phyloP scores from a whole-genome alignment of 805 yeast species.

The Clavispora phyllophila region DNA sequence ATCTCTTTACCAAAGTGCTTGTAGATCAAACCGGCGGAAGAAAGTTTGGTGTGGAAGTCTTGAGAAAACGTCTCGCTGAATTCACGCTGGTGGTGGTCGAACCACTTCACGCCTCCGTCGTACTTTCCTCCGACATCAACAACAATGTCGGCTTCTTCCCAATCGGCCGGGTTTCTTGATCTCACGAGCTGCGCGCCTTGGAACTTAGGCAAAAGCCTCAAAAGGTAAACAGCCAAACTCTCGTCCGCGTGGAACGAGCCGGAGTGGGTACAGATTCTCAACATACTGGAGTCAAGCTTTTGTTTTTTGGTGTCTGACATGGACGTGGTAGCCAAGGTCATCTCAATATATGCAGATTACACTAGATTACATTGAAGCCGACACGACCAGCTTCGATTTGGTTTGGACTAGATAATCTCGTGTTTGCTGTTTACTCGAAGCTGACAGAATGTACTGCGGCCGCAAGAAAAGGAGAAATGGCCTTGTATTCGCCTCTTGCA shows the following conservation, averaged over 20 bases:
- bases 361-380: neutral
- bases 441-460: too few relatives aligned
- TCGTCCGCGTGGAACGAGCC: constrained; percentile 98
- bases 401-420: too few relatives aligned
- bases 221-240: constrained; percentile 85
- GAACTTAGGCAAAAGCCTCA: constrained; percentile 66
- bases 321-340: constrained; percentile 6
- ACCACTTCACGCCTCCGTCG: constrained; percentile 69
- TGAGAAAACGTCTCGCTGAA: constrained; percentile 69
- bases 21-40: constrained; percentile 91
- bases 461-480: too few relatives aligned
- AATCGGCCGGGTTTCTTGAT: constrained; percentile 74
- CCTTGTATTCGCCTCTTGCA: too few relatives aligned
- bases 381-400: neutral
- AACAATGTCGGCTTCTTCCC: constrained; percentile 87
- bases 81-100: constrained; percentile 96
- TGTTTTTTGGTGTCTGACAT: constrained; percentile 20
- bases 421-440: too few relatives aligned
- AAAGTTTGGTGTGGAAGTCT: constrained; percentile 67
- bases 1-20: constrained; percentile 78
- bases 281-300: constrained; percentile 19
- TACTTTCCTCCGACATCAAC: constrained; percentile 94
- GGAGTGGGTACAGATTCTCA: constrained; percentile 81
- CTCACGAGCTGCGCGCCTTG: constrained; percentile 66
- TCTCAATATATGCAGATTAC: neutral